A percentile compares a stretch with the other conserved stretches of the same genome.
Evolutionary conservation across 805 yeast species (phyloP).

Genomic region (Yamadazyma akitaensis): DNA sequence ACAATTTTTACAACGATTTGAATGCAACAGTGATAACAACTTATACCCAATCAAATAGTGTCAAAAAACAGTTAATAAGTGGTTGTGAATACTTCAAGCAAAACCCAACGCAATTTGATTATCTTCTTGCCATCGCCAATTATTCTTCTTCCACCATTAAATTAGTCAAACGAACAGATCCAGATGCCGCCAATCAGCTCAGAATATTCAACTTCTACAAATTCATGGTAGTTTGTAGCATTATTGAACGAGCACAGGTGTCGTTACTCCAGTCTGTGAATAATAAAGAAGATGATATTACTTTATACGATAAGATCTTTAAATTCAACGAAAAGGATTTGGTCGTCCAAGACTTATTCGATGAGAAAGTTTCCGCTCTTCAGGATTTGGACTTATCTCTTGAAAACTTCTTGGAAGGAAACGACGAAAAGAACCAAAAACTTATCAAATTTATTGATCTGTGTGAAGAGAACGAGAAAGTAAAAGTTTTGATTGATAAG

Average conservation of each 20-base stretch:
- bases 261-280: constrained; percentile 24
- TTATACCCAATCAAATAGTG: constrained; percentile 37
- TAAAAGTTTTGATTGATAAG: constrained; percentile 1
- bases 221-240: constrained; percentile 29
- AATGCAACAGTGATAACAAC: constrained; percentile 29
- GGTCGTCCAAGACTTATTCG: constrained; percentile 31
- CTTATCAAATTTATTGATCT: constrained; percentile 17
- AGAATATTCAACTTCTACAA: constrained; percentile 42
- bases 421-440: constrained; percentile 7
- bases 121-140: constrained; percentile 40
- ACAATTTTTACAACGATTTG: constrained; percentile 36
- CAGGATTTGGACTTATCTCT: constrained; percentile 26
- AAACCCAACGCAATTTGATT: constrained; percentile 33
- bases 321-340: constrained; percentile 38
- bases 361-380: constrained; percentile 30
- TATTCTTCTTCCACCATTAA: constrained; percentile 35
- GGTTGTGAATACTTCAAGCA: constrained; percentile 25
- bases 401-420: constrained; percentile 26
- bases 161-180: constrained; percentile 34
- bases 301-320: constrained; percentile 38
- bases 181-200: constrained; percentile 35
- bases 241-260: constrained; percentile 33
- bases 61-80: constrained; percentile 36
- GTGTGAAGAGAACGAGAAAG: constrained; percentile 6
- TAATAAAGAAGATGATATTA: constrained; percentile 24